These are phyloP conservation scores for Phalaenopsis hybrid DNA, from an alignment of 116 monocot species.

Conservation along the genomic window DNA sequence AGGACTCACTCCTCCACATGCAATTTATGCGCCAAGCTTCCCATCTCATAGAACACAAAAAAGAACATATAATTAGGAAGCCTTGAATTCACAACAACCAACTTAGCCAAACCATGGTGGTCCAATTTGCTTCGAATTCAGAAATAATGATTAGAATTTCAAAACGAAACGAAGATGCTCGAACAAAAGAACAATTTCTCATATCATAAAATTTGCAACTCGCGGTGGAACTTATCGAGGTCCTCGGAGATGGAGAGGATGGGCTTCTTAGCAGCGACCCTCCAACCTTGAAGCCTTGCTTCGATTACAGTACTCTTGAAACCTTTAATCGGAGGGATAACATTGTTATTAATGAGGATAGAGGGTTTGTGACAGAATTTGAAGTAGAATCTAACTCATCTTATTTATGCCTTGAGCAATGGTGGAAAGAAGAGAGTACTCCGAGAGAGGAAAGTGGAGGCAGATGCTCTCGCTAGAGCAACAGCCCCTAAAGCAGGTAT, in stretches of 20 bases:
- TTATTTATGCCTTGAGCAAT: constrained; percentile 43
- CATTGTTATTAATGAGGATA: not conserved
- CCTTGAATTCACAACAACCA: constrained; percentile 72
- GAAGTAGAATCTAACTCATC: not conserved
- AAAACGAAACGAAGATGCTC: not conserved
- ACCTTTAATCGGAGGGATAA: constrained; percentile 19
- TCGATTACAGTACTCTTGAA: constrained; percentile 80
- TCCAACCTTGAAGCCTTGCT: constrained; percentile 40
- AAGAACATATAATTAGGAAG: constrained; percentile 18
- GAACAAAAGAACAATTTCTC: constrained; percentile 2
- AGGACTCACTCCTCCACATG: no score
- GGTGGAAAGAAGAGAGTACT: constrained; percentile 8
- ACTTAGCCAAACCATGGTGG: constrained; percentile 61
- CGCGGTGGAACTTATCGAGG: constrained; percentile 83
- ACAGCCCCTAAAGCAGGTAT: constrained; percentile 81
- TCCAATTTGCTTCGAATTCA: constrained; percentile 45
- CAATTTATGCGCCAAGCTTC: not conserved
- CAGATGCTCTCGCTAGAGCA: constrained; percentile 63
- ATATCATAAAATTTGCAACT: constrained; percentile 78
- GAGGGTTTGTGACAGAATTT: not conserved
- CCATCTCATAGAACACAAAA: constrained; percentile 69
- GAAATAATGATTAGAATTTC: not conserved
- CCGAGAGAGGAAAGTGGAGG: constrained; percentile 63
- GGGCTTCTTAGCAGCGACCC: constrained; percentile 90
- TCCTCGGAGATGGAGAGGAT: constrained; percentile 76